Base-by-base conservation (phyloP, 2,329 filamentous ascomycete genomes). In the Colletotrichum sp. region DNA sequence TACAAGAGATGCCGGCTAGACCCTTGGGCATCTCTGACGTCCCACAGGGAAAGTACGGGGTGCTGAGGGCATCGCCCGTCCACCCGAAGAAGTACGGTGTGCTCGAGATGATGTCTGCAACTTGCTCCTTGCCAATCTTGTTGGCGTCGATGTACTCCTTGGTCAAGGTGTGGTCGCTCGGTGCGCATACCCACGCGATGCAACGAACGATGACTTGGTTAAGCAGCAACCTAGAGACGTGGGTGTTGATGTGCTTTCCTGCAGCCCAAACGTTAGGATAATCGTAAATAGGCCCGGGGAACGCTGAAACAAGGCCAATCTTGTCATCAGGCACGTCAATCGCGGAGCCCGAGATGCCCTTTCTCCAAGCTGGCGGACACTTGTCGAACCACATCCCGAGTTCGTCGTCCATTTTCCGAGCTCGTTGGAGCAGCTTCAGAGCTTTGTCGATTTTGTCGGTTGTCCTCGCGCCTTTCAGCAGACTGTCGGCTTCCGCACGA, bases 231-330 rank as follows among this genome's bases (percentile, higher is more conserved):
- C 79, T 72, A 9, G 76, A 78, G 3, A 80, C 79, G 57, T 80
- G 77, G 12, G 78, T 78, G 57, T 79, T 80, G 52, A 80, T 77
- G 21, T 80, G 78, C 61, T 80, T 80, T 6, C 77, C 79, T 8
- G 79, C 79, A 5, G 78, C 77, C 79, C 79, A 80, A 10, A 80
- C 74, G 52, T 79, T 78, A 12, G 79, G 78, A 38, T 78, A 80
- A 8, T 75, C 73, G 52, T 73, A 79, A 9, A 80, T 60, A 1
- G 75, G 71, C 6, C 78, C 78, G 0, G 79, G 79, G n/a, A 78
- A 80, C 16, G 78, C 77, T 28, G 72, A 68, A 6, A 76, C 75
- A 10, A 63, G 66, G 8, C 55, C 69, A 7, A 80, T 70, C 69
- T 72, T 60, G 52, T 77, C 75, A 12, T 79, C 78, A 3, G 77